Percentiles rank a stretch among this genome's conserved stretches.
phyloP scores from a whole-genome alignment of 2,329 filamentous ascomycete genomes.

The Paecilomyces sp. region DNA sequence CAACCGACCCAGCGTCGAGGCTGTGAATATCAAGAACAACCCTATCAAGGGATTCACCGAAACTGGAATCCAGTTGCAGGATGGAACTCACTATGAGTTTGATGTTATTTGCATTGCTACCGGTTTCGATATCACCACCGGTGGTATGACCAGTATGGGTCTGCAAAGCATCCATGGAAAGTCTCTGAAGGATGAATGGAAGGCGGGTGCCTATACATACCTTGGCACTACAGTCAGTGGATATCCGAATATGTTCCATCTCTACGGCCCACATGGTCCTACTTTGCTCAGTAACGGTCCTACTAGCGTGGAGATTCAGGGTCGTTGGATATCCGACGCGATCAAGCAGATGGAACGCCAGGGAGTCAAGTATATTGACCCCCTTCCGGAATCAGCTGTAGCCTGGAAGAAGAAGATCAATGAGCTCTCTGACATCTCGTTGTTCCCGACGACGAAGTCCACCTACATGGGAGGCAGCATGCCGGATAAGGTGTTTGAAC shows the following conservation, averaged over 20 bases:
- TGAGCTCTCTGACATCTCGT: conserved; percentile 34
- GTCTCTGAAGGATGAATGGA: conserved; percentile 28
- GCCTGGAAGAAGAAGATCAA: conserved; percentile 46
- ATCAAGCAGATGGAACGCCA: conserved; percentile 44
- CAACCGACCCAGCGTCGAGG: conserved; percentile 39
- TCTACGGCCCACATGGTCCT: conserved; percentile 51
- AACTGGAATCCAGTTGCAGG: conserved; percentile 33
- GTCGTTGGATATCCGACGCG: conserved; percentile 47
- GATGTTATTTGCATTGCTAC: conserved; percentile 36
- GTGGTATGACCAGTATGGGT: conserved; percentile 27
- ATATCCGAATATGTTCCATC: conserved; percentile 44
- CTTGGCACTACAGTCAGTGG: conserved; percentile 34
- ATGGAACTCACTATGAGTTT: conserved; percentile 29
- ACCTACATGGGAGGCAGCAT: conserved; percentile 54
- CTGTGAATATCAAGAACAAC: conserved; percentile 39
- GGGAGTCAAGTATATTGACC: conserved; percentile 46
- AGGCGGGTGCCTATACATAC: conserved; percentile 27
- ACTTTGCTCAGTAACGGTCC: conserved; percentile 52
- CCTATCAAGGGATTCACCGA: conserved; percentile 33
- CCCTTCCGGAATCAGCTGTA: conserved; percentile 39
- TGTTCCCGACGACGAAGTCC: conserved; percentile 43
- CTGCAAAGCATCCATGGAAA: conserved; percentile 20
- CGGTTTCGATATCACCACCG: conserved; percentile 34
- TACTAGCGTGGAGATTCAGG: conserved; percentile 47
- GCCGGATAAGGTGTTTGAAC: conserved; percentile 49